Base-by-base conservation (phyloP, 2,329 filamentous ascomycete species). In the Sporothrix curviconia region DNA sequence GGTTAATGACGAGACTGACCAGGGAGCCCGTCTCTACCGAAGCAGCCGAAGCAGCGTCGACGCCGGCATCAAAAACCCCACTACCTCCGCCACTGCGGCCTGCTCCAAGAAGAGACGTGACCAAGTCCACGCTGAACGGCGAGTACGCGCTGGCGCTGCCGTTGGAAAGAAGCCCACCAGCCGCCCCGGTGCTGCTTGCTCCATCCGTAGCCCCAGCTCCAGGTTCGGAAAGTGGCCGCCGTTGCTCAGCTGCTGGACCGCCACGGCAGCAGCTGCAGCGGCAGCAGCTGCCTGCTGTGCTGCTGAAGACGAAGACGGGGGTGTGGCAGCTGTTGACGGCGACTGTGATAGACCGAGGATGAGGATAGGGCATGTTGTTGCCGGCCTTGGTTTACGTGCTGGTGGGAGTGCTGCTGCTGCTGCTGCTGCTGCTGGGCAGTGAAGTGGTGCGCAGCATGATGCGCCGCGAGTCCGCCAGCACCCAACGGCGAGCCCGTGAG, bases 1-100 rank as follows among this genome's bases (percentile, higher is more conserved):
- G 71, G 59, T 76, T 73, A 47, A 77, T 63, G n/a, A 74, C 70
- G 55, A 73, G 71, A 59, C 72, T 71, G 14, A 77, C 71, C 19
- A 73, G 65, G 0, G 72, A 37, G 4, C 49, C 22, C 2, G 37
- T 12, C 22, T 46, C 42, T n/a, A 42, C 11, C 1, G 49, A 3
- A 2, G 34, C 14, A 1, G 15, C 15, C 7, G 43, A 28, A 1
- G 19, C 15, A 15, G 50, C 19, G 9, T 5, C 3, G 14, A 11
- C 39, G 4, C n/a, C 4, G 24, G 32, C 30, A 22, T 15, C 9
- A 11, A n/a, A n/a, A n/a, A n/a, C n/a, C n/a, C 19, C 3, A 30
- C 39, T 15, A 11, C 22, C 37, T 15, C 4, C 6, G 34, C 36
- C 5, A n/a, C 7, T 51, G n/a, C 17, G n/a, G 25, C 36, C 19